Conservation (phyloP, 331 rosid genomes). For the Malus hybrid region DNA sequence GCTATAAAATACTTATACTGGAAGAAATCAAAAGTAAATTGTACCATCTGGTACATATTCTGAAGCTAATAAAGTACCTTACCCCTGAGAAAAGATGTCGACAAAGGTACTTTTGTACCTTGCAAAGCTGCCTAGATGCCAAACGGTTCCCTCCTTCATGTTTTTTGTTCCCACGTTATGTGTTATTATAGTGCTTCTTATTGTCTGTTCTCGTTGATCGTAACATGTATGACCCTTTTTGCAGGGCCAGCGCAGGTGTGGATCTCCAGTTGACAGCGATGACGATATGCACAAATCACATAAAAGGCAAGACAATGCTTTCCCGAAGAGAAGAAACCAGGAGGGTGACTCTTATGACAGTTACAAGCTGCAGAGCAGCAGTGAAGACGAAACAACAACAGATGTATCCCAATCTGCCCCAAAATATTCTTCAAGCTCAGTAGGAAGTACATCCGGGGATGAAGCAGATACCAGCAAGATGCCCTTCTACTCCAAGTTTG, state of each 20-base stretch:
- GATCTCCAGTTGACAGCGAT: conserved; percentile 2
- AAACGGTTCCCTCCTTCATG: not conserved
- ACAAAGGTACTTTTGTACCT: no score
- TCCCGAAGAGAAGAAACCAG: conserved; percentile 3
- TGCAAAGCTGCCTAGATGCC: not conserved
- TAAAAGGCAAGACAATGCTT: conserved; percentile 11
- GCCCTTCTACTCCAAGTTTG: conserved; percentile 17
- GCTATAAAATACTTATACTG: not conserved
- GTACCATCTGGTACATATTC: no score
- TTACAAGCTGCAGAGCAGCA: conserved; percentile 33
- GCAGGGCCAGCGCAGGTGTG: conserved; percentile 25
- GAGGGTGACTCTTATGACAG: conserved; percentile 14
- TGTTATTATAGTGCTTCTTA: not conserved
- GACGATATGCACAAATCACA: conserved; percentile 6
- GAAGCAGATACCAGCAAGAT: conserved; percentile 37
- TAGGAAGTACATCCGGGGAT: conserved; percentile 38
- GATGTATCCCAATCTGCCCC: conserved; percentile 34
- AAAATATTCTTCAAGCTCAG: conserved; percentile 38
- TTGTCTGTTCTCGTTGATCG: not conserved
- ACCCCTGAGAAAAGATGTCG: no score
- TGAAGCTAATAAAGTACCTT: no score
- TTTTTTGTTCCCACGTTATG: not conserved
- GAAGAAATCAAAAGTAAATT: not conserved
- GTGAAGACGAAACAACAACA: conserved; percentile 40
- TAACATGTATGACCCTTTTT: conserved; percentile 8